Percentiles rank a stretch among this genome's conserved stretches.
phyloP scores from a whole-genome alignment of 352 stramenopile genomes.

The Halophytophthora polymorphica region DNA sequence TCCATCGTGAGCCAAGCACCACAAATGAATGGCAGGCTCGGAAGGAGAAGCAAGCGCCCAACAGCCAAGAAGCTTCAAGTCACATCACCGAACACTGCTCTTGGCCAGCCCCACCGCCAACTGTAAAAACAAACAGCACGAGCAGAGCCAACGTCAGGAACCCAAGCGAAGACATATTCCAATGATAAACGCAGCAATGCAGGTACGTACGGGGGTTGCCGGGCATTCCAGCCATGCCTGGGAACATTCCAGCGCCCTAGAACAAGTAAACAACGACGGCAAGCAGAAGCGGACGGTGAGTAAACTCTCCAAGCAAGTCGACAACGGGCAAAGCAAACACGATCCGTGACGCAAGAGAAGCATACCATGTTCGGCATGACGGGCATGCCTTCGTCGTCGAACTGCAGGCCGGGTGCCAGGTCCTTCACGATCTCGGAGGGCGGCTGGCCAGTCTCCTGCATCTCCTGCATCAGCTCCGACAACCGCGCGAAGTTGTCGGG shows the following conservation, averaged over 20 bases:
- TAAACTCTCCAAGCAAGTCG: background rate
- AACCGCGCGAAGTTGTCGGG: constrained; percentile 94
- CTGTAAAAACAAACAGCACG: constrained; percentile 21
- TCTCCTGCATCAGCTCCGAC: constrained; percentile 97
- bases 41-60: background rate
- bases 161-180: background rate
- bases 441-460: constrained; percentile 92
- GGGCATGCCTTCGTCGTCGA: constrained; percentile 96
- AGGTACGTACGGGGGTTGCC: constrained; percentile 64
- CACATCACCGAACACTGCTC: constrained; percentile 80
- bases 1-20: too few relatives aligned
- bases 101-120: constrained; percentile 48
- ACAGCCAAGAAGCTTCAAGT: constrained; percentile 4
- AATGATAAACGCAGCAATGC: background rate
- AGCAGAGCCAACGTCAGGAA: constrained; percentile 3
- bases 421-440: constrained; percentile 98
- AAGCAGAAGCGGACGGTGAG: background rate
- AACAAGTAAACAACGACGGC: background rate
- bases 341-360: background rate
- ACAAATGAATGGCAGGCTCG: too few relatives aligned
- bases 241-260: constrained; percentile 73
- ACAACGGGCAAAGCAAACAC: background rate
- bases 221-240: constrained; percentile 80
- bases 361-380: constrained; percentile 93
- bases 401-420: constrained; percentile 96